Evolutionary conservation across 371 early-diverging fungal genomes (phyloP), one percentile per base, ranked within the genome.

Genomic region (Zancudomyces culisetae): DNA sequence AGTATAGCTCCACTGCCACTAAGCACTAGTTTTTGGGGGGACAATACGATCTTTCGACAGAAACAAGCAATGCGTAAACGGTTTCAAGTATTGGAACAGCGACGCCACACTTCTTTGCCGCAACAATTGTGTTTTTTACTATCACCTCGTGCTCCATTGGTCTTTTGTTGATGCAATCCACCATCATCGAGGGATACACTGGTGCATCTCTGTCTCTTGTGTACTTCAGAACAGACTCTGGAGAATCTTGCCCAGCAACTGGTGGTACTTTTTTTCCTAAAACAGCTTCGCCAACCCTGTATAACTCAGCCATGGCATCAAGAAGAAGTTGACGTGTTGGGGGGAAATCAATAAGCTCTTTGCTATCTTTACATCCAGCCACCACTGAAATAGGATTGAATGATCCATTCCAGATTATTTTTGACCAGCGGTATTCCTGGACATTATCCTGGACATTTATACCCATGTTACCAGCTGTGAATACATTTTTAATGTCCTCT

Each of bases 391-490:
- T 67, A 0, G 83, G 79, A 42, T 81, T 83, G 63, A 86, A 84
- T 1, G 81, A 57, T 3, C 80, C 83, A 61, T 86, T 90, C 84
- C 87, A 85, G n/a, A 83, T 76, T 3, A 84, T 53, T 58, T 90
- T 90, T 49, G 78, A 77, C 88, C 88, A 88, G 6, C 88, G 78
- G 21, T 72, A 66, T 8, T 59, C 59, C 61, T 83, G 81, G 49
- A 90, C 73, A 47, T 81, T 75, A 15, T 74, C 71, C 0, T 73
- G 49, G n/a, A 56, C 42, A 23, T 13, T 39, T 45, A 55, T 52
- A 12, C 3, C 70, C 0, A 79, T 70, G 4, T 74, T 79, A 2
- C 77, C 77, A n/a, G 61, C 61, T 13, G 55, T 57, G 53, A 78
- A 63, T n/a, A 79, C 64, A 2, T 27, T 39, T 19, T 42, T 50